These are phyloP conservation scores for Paraphoma sp. DNA, from an alignment of 2,329 filamentous ascomycete species.

Conservation along the genomic window DNA sequence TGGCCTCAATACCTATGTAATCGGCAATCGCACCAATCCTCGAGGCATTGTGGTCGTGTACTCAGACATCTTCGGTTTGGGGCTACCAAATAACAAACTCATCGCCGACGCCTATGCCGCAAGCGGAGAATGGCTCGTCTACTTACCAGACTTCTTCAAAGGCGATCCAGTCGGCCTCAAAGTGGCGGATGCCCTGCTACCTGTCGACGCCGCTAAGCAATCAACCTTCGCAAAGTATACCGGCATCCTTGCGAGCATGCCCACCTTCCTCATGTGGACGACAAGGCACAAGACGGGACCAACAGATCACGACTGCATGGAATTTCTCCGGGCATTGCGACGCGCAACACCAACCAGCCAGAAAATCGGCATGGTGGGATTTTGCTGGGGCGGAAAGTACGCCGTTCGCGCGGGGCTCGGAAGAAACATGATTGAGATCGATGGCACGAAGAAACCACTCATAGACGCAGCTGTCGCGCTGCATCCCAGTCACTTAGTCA, in stretches of 20 bases:
- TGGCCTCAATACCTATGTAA: constrained; percentile 28
- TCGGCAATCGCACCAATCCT: constrained; percentile 23
- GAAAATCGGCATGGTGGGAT: constrained; percentile 44
- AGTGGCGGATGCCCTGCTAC: constrained; percentile 46
- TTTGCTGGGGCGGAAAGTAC: constrained; percentile 48
- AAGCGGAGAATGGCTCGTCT: constrained; percentile 28
- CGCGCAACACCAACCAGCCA: constrained; percentile 32
- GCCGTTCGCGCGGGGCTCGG: constrained; percentile 19
- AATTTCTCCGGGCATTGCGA: constrained; percentile 41
- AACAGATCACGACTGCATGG: constrained; percentile 44
- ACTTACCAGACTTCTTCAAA: constrained; percentile 34
- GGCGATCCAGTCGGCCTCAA: constrained; percentile 24
- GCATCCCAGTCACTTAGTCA: constrained; percentile 45
- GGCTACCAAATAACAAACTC: constrained; percentile 34
- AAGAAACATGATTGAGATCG: constrained; percentile 45
- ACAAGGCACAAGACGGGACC: constrained; percentile 39
- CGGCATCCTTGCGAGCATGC: constrained; percentile 43
- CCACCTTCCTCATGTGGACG: constrained; percentile 32
- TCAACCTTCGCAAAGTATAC: constrained; percentile 47
- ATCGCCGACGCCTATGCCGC: constrained; percentile 31
- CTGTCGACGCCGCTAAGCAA: constrained; percentile 45
- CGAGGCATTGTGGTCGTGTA: constrained; percentile 29
- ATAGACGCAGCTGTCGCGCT: constrained; percentile 48
- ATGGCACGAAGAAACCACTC: constrained; percentile 43
- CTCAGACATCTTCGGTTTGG: constrained; percentile 32